Evolutionary conservation across 306 rosid genomes (phyloP), one percentile per base, ranked within the genome.

Genomic region (Argentina anserina): DNA sequence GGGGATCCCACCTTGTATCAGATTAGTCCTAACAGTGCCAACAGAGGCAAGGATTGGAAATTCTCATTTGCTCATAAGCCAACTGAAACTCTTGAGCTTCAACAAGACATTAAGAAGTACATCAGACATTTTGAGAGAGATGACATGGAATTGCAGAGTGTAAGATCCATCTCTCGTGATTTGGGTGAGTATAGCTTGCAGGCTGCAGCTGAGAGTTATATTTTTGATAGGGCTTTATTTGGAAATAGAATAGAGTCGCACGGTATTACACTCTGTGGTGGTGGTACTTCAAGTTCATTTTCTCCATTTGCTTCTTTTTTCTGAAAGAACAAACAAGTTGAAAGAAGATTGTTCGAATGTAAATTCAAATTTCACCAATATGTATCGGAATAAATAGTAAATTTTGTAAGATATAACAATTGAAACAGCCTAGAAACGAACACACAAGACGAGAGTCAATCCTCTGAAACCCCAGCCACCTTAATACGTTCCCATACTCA

Each of bases 171-270:
- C 65, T 46, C 75, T 62, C 75, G 71, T 72, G 85, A 94, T 50
- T 13, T 72, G 42, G 71, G 55, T 20, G 87, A 75, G 45, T 84
- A 62, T 72, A 75, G 70, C 52, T 74, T 80, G 63, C 84, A 78
- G 56, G 73, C 87, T 15, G 65, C 87, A 11, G 81, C 85, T 8
- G 87, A 86, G 74, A 88, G 87, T 70, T 75, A 86, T 45, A 70
- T 88, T 78, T 47, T 81, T 60, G 92, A 91, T 14, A 90, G 84
- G 69, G 79, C 84, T 59, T 9, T 73, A 6, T 69, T 86, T 34
- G 86, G 78, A 83, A 85, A 70, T 50, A 87, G 89, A 81, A 86
- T 85, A 69, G 87, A 89, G 64, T 86, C 90, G 23, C 89, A 96
- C 40, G 71, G 84, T 64, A 60, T 91, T 79, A 74, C 88, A 58